Base-by-base conservation (phyloP, 768 basidiomycete genomes). In the Phaeotremella fagi region DNA sequence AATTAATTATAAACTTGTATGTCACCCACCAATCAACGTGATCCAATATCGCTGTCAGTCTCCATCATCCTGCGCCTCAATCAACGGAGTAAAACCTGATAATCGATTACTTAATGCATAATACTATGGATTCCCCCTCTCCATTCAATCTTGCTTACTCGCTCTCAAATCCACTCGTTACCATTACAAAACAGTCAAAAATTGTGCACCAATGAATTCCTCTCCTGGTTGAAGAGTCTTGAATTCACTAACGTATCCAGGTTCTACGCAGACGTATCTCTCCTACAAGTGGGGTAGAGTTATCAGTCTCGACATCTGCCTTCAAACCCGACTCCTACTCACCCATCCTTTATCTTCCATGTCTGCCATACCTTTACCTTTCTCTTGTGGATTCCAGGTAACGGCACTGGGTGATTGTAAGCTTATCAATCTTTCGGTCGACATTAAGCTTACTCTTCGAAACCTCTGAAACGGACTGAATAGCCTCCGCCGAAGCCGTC, bases 291-390 rank as follows among this genome's bases (percentile, higher is more conserved):
- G 9, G 31, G 7, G 7, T 16, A 33, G 31, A 33, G 31, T 33
- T 16, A 33, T 7, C 31, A 16, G 16, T 16, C 31, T 7, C 31
- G 16, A 33, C n/a, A n/a, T n/a, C n/a, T n/a, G n/a, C n/a, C n/a
- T 7, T 33, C 31, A 33, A 7, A 16, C 16, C 16, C 31, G 31
- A 16, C 31, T 33, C 9, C 7, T 33, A 48, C 82, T 57, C 70
- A 90, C 73, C 88, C 88, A 92, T 71, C 92, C 94, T 0, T 81
- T 80, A 4, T 81, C 79, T 68, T 97, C 89, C 89, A 99, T 90
- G 69, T 99, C 94, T 12, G 74, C 82, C 7, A 98, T 86, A 64
- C 82, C 85, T 22, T 78, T 76, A 0, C 90, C 90, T 54, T 80
- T 82, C 27, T 77, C 78, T 63, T 83, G 83, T 5, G 95, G 94